phyloP scores from a whole-genome alignment of 805 yeast genomes.

The Schizosaccharomyces lindneri region DNA sequence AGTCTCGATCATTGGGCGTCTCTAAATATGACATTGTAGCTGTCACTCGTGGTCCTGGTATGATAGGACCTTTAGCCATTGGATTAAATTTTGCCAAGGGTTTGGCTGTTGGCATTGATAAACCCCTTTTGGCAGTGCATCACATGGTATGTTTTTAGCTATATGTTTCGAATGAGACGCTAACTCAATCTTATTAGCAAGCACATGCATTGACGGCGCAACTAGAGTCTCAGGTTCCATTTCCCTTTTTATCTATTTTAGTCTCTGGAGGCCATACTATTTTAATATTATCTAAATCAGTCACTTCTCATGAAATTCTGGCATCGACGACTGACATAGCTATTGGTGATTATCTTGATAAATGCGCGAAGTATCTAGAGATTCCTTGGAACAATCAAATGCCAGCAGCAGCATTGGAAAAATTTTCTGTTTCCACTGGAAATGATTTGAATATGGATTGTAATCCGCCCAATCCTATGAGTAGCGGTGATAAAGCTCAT shows the following conservation, averaged over 20 bases:
- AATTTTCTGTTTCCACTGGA: not conserved
- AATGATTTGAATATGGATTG: not conserved
- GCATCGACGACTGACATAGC: constrained; percentile 63
- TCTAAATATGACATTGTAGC: constrained; percentile 38
- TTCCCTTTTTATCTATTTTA: constrained; percentile 48
- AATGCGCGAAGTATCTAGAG: constrained; percentile 72
- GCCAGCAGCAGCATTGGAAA: constrained; percentile 67
- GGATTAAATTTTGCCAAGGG: constrained; percentile 77
- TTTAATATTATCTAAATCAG: constrained; percentile 39
- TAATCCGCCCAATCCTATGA: not conserved
- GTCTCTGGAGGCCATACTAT: constrained; percentile 91
- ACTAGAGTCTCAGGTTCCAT: constrained; percentile 32
- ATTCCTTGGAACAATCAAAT: constrained; percentile 36
- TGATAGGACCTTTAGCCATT: constrained; percentile 67
- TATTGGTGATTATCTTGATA: constrained; percentile 79
- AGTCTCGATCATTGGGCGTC: constrained; percentile 12
- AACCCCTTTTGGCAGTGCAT: constrained; percentile 71
- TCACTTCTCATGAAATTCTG: constrained; percentile 38
- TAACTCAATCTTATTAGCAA: not conserved
- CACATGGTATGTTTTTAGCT: constrained; percentile 41
- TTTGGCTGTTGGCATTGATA: constrained; percentile 46
- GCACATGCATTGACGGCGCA: constrained; percentile 64
- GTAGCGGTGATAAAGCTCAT: not conserved
- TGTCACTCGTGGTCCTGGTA: constrained; percentile 90
- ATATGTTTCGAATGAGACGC: not conserved